Percentiles rank a stretch among this genome's conserved stretches.
These are phyloP conservation scores for Jackrogersella minutella DNA, from an alignment of 495 filamentous ascomycete species.

Conservation along the genomic window DNA sequence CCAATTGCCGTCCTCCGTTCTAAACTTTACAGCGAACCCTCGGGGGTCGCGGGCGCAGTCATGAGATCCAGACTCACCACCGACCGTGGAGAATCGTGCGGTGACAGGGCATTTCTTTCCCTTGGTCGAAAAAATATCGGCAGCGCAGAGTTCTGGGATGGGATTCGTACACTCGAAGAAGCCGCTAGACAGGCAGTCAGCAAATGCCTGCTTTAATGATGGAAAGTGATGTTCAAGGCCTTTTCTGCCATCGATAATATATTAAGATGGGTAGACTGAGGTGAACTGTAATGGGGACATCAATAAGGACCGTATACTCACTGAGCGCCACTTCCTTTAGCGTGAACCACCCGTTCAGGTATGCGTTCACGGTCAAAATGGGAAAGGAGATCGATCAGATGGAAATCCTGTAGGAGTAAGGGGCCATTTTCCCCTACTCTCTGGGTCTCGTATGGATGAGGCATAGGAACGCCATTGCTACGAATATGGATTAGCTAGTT, in stretches of 20 bases:
- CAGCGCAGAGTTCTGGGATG: conserved; percentile 57
- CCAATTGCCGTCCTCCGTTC: conserved; percentile 82
- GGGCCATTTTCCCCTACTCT: conserved; percentile 57
- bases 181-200: no score
- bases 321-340: conserved; percentile 79
- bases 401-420: conserved; percentile 68
- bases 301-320: background rate
- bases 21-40: conserved; percentile 79
- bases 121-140: conserved; percentile 70
- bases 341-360: conserved; percentile 78
- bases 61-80: conserved; percentile 70
- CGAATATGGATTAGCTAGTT: background rate
- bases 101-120: conserved; percentile 72
- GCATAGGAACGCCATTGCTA: conserved; percentile 58
- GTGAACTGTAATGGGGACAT: no score
- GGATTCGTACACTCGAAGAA: conserved; percentile 69
- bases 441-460: conserved; percentile 64
- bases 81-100: conserved; percentile 76
- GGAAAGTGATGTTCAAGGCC: no score
- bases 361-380: conserved; percentile 74
- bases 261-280: no score
- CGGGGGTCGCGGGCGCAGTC: conserved; percentile 73
- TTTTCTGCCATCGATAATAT: no score
- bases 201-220: no score
- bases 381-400: conserved; percentile 63